These are phyloP conservation scores for Panicum hallii DNA, from an alignment of 202 grass and related monocot genomes.

Conservation along the genomic window DNA sequence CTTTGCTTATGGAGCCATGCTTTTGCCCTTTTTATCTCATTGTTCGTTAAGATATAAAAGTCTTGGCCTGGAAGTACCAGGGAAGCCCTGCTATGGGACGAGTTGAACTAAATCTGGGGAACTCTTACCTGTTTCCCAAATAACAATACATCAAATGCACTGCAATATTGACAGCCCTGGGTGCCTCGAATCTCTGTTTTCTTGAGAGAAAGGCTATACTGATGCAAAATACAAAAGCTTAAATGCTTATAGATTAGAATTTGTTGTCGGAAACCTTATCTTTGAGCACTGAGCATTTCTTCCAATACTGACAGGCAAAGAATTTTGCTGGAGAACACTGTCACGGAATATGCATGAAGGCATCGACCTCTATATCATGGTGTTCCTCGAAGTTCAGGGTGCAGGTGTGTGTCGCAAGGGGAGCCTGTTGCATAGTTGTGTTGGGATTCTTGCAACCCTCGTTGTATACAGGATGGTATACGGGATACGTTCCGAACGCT, in stretches of 20 bases:
- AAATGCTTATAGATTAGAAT: background rate
- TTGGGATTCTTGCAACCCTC: background rate
- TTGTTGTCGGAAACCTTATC: background rate
- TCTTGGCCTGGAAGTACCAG: background rate
- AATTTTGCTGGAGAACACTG: slow-evolving; percentile 22
- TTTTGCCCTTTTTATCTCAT: background rate
- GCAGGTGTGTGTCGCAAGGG: background rate
- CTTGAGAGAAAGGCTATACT: background rate
- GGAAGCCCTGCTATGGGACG: background rate
- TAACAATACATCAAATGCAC: slow-evolving; percentile 7
- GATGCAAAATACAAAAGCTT: background rate
- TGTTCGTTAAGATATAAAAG: background rate
- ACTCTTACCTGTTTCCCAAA: background rate
- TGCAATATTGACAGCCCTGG: background rate
- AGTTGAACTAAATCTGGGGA: slow-evolving; percentile 6
- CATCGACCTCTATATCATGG: background rate
- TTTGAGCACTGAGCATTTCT: background rate
- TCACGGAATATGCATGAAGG: background rate
- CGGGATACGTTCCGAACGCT: background rate
- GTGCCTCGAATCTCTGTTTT: background rate
- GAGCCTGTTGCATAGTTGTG: background rate
- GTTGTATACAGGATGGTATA: slow-evolving; percentile 7
- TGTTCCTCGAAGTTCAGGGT: slow-evolving; percentile 1
- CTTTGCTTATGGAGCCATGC: background rate
- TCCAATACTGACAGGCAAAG: slow-evolving; percentile 31